These are phyloP conservation scores for Candida tetrigidarum DNA, from an alignment of 1,139 yeast genomes.

Conservation along the genomic window DNA sequence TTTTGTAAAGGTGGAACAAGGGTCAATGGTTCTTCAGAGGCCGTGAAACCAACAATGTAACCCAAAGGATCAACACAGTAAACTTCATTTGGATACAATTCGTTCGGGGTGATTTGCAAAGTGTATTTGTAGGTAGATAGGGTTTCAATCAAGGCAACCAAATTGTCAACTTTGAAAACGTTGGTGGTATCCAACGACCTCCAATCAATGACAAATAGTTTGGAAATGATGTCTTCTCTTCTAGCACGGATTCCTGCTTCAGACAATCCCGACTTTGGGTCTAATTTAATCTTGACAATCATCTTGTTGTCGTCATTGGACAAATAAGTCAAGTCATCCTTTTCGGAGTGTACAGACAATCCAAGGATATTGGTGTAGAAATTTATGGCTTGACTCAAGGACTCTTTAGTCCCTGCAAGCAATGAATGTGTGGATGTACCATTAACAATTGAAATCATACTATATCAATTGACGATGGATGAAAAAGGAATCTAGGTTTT, in stretches of 20 bases:
- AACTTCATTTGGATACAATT: constrained; percentile 66
- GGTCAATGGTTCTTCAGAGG: constrained; percentile 60
- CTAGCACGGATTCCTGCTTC: constrained; percentile 29
- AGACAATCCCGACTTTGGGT: constrained; percentile 29
- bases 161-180: constrained; percentile 38
- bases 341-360: constrained; percentile 34
- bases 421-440: constrained; percentile 53
- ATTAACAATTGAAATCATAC: constrained; percentile 44
- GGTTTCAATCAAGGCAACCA: constrained; percentile 37
- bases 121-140: constrained; percentile 31
- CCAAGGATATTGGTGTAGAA: constrained; percentile 55
- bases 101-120: constrained; percentile 58
- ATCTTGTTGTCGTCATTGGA: constrained; percentile 35
- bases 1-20: constrained; percentile 46
- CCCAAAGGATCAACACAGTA: constrained; percentile 74
- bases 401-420: constrained; percentile 40
- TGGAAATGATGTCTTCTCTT: constrained; percentile 26
- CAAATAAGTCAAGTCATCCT: constrained; percentile 30
- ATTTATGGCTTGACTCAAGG: constrained; percentile 39
- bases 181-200: constrained; percentile 49
- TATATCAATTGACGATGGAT: neutral
- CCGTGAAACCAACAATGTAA: constrained; percentile 66
- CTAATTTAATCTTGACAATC: constrained; percentile 31
- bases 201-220: constrained; percentile 49
- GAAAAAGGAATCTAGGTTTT: too few relatives aligned